phyloP scores from a whole-genome alignment of 768 basidiomycete genomes.

The Cantharellus cinnabarinus region DNA sequence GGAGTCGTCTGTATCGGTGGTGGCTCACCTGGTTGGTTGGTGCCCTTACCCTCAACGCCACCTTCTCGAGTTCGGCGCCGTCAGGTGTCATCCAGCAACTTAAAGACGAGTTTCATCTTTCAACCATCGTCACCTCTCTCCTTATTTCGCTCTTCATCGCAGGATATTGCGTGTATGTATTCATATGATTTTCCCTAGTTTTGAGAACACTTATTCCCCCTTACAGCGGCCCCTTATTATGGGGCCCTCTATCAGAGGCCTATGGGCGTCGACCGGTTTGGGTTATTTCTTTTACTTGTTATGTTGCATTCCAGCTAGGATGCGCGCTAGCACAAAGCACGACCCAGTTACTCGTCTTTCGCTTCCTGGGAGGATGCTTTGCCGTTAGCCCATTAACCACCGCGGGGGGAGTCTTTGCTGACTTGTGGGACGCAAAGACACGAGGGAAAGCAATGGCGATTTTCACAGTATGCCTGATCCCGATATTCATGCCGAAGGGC shows the following conservation, averaged over 20 bases:
- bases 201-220: background rate
- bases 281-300: slow-evolving; percentile 17
- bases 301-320: slow-evolving; percentile 13
- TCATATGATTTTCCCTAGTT: background rate
- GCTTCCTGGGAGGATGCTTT: slow-evolving; percentile 13
- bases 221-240: slow-evolving; percentile 15
- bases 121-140: slow-evolving; percentile 3
- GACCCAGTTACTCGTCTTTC: slow-evolving; percentile 14
- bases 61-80: slow-evolving; percentile 5
- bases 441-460: slow-evolving; percentile 12
- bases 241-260: slow-evolving; percentile 14
- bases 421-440: slow-evolving; percentile 11
- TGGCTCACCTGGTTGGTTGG: slow-evolving; percentile 4
- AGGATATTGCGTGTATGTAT: slow-evolving; percentile 10
- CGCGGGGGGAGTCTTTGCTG: slow-evolving; percentile 10
- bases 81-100: slow-evolving; percentile 4
- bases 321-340: slow-evolving; percentile 19
- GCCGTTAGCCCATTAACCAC: slow-evolving; percentile 11
- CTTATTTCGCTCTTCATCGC: slow-evolving; percentile 6
- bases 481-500: background rate
- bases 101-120: slow-evolving; percentile 5
- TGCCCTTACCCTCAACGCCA: slow-evolving; percentile 8
- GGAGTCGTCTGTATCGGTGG: slow-evolving; percentile 3
- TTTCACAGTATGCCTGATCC: slow-evolving; percentile 2
- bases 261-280: slow-evolving; percentile 20